phyloP scores from a whole-genome alignment of 768 basidiomycete genomes.

The Suillus luteus region DNA sequence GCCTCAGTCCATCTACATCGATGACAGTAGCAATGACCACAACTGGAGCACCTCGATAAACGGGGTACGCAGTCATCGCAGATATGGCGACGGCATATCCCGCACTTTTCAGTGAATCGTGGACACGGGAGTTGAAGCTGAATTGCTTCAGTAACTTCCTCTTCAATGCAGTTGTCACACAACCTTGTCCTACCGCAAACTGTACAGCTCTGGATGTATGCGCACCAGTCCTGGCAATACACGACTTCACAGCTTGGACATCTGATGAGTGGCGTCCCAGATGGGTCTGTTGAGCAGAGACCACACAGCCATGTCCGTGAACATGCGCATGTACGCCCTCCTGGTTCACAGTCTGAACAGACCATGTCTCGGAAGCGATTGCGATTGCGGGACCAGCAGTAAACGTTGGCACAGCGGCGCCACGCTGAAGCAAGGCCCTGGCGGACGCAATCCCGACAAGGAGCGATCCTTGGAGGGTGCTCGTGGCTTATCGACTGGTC shows the following conservation, averaged over 20 bases:
- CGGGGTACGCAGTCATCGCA: not conserved
- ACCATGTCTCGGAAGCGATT: constrained; percentile 5
- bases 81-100: constrained; percentile 4
- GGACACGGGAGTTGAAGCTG: not conserved
- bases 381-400: constrained; percentile 6
- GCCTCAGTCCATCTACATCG: constrained; percentile 6
- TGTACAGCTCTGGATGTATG: constrained; percentile 3
- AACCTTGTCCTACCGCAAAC: constrained; percentile 4
- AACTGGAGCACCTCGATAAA: constrained; percentile 1
- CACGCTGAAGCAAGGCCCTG: constrained; percentile 2
- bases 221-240: constrained; percentile 6
- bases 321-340: not conserved
- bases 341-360: constrained; percentile 6
- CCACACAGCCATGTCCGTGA: constrained; percentile 8
- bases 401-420: not conserved
- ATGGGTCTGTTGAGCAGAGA: not conserved
- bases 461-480: constrained; percentile 3
- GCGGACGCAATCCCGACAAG: constrained; percentile 1
- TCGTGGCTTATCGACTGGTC: not conserved
- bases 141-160: not conserved
- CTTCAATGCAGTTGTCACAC: constrained; percentile 6
- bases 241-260: constrained; percentile 1
- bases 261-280: not conserved
- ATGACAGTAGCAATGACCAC: constrained; percentile 1
- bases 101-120: constrained; percentile 2